Base-by-base conservation (phyloP, 1,139 yeast species). In the Hyphopichia fennica region DNA sequence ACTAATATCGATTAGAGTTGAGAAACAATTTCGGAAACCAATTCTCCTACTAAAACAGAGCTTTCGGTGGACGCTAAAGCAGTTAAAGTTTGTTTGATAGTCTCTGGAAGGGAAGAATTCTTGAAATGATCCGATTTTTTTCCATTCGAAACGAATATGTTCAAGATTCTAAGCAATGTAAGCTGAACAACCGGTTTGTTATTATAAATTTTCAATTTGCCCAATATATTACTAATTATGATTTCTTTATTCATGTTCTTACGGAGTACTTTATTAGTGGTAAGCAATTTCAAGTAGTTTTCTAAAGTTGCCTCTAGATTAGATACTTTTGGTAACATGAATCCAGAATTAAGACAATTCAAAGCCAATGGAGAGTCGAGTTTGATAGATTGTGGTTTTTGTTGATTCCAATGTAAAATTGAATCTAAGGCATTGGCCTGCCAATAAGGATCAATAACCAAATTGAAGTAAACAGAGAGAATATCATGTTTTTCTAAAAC, bases 381-480 rank as follows among this genome's bases (percentile, higher is more conserved):
- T 35, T 51, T 52, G 8, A 65, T 52, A 35, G 52, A 46, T 1
- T 42, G 46, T 2, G 61, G 54, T 40, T 69, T 69, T 38, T 59
- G 62, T 35, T 60, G 59, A 37, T 58, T 52, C 79, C 79, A 75
- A 39, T 55, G 61, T 22, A 67, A 47, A 8, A 84, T 65, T 1
- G 88, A 75, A 38, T 84, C 88, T 49, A 82, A 67, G 0, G 87
- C 82, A 58, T 79, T 80, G 16, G 83, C 79, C 55, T 82, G 87
- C 89, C 89, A 84, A 49, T 81, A 79, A 0, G 86, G 82, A 53
- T 84, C 86, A 11, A 72, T 53, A 14, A 83, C 58, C 13, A 83
- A 62, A 22, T 66, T 65, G 35, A 75, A 62, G 47, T 81, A 81
- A 2, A 75, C 68, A 6, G 65, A 62, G n/a, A 81, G 54, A 2